phyloP scores from a whole-genome alignment of 2,329 filamentous ascomycete species.

The Aspergillus unguis region DNA sequence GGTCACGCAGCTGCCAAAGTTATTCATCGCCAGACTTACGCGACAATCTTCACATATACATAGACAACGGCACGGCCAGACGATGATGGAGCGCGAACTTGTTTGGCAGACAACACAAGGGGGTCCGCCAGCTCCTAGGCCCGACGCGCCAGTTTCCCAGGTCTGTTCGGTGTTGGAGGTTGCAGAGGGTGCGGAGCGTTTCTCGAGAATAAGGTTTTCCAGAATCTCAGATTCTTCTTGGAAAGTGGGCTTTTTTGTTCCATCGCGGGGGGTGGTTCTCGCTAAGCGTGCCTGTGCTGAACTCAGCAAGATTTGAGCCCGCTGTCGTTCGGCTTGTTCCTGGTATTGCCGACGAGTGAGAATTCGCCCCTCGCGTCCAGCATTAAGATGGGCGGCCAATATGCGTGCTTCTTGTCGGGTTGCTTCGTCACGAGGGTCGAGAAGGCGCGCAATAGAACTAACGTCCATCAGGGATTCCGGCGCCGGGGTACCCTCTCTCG shows the following conservation, averaged over 20 bases:
- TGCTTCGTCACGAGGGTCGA: constrained; percentile 74
- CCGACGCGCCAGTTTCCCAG: constrained; percentile 70
- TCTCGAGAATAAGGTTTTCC: constrained; percentile 58
- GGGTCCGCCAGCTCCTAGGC: constrained; percentile 70
- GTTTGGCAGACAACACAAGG: constrained; percentile 93
- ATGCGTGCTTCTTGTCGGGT: constrained; percentile 77
- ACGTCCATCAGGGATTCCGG: constrained; percentile 63
- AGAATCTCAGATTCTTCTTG: constrained; percentile 59
- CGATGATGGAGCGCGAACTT: constrained; percentile 79
- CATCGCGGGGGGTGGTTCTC: constrained; percentile 11
- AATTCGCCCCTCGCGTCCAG: constrained; percentile 54
- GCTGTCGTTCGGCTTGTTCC: constrained; percentile 64
- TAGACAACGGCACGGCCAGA: constrained; percentile 95
- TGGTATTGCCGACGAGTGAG: constrained; percentile 79
- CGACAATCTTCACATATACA: constrained; percentile 93
- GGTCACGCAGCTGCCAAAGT: constrained; percentile 94
- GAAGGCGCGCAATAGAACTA: constrained; percentile 69
- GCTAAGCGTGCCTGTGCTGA: constrained; percentile 35
- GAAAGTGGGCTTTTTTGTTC: constrained; percentile 34
- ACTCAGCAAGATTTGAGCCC: constrained; percentile 63
- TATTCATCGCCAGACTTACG: constrained; percentile 91
- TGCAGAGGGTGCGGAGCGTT: constrained; percentile 38
- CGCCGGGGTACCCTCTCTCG: constrained; percentile 50
- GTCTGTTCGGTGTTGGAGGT: constrained; percentile 29
- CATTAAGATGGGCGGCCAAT: constrained; percentile 73